Evolutionary conservation across 768 basidiomycete genomes (phyloP).

Genomic region (Suillus spraguei): DNA sequence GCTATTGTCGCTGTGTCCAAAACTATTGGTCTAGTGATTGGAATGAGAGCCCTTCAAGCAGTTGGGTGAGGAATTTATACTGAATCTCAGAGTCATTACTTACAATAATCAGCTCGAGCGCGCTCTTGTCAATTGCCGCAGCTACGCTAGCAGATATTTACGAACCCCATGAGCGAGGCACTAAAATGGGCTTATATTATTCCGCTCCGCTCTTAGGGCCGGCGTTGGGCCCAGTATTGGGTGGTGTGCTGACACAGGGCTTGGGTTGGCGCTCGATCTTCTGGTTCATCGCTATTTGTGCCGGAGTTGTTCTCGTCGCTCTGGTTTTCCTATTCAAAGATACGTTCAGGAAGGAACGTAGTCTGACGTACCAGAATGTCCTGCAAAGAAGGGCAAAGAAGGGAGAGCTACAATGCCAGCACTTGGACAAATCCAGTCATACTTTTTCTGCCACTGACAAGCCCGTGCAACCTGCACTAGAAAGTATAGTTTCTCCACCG

Average conservation of each 20-base stretch:
- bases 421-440: conserved; percentile 23
- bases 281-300: conserved; percentile 73
- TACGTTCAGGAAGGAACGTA: conserved; percentile 78
- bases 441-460: neutral
- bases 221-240: conserved; percentile 34
- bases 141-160: conserved; percentile 76
- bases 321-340: conserved; percentile 72
- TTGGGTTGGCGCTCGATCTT: conserved; percentile 80
- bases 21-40: conserved; percentile 60
- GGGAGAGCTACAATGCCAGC: conserved; percentile 13
- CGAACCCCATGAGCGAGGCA: conserved; percentile 68
- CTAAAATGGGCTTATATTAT: conserved; percentile 78
- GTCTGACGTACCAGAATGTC: conserved; percentile 70
- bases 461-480: neutral
- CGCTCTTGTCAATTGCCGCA: conserved; percentile 67
- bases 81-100: neutral
- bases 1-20: conserved; percentile 59
- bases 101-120: conserved; percentile 47
- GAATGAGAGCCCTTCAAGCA: conserved; percentile 67
- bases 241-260: conserved; percentile 61
- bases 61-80: conserved; percentile 46
- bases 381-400: conserved; percentile 45
- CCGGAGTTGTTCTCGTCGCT: conserved; percentile 49
- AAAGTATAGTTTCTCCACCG: neutral
- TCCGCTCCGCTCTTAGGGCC: conserved; percentile 69